These are phyloP conservation scores for Irpex sp. DNA, from an alignment of 1,284 basidiomycete genomes.

Conservation along the genomic window DNA sequence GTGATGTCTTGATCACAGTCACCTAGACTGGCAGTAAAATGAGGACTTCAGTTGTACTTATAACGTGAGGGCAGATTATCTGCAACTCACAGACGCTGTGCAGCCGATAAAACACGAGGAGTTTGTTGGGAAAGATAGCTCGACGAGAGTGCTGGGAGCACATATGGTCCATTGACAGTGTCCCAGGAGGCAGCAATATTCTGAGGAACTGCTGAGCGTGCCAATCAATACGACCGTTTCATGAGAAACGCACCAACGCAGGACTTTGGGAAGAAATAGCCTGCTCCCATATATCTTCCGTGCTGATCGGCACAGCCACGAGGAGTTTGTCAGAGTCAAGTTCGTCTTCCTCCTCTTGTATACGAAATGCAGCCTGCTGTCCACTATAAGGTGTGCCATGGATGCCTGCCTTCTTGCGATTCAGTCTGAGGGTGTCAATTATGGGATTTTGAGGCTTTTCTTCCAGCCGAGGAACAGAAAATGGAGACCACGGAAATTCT, in stretches of 20 bases:
- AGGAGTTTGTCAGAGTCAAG: not conserved
- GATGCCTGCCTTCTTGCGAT: not conserved
- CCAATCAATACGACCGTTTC: too few relatives aligned
- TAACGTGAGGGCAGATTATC: not conserved
- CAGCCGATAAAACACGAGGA: constrained; percentile 43
- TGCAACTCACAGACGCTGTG: constrained; percentile 50
- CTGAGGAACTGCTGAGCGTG: not conserved
- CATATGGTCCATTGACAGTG: constrained; percentile 35
- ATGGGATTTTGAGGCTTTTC: constrained; percentile 78
- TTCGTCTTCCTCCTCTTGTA: not conserved
- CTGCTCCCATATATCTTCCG: not conserved
- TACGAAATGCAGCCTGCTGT: not conserved
- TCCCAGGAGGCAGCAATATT: constrained; percentile 54
- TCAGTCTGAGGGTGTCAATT: constrained; percentile 43
- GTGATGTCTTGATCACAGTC: constrained; percentile 31
- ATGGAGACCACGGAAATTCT: constrained; percentile 29
- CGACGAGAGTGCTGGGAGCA: constrained; percentile 28
- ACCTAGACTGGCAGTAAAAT: constrained; percentile 20
- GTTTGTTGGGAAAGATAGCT: constrained; percentile 67
- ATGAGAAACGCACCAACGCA: not conserved
- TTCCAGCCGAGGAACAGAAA: constrained; percentile 53
- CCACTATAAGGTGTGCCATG: not conserved
- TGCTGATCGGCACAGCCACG: not conserved
- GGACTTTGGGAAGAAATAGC: not conserved
- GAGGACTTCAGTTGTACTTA: not conserved